Percentiles rank a stretch among this genome's conserved stretches.
Conservation (phyloP, 192 early-diverging fungal species). For the Irineochytrium annulatum region DNA sequence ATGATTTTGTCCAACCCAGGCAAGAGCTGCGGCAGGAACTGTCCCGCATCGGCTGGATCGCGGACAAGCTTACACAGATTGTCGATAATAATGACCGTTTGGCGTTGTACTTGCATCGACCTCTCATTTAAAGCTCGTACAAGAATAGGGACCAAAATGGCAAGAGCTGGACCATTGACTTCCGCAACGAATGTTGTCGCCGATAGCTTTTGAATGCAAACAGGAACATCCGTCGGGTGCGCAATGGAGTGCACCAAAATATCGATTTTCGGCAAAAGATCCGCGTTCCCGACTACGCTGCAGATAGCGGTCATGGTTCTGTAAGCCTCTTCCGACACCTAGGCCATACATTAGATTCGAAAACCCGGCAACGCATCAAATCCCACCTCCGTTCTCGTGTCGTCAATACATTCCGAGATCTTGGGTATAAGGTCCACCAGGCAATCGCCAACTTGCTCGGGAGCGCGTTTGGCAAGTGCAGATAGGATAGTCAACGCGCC, state of each 20-base stretch:
- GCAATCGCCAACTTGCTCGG: slow-evolving; percentile 35
- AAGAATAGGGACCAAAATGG: slow-evolving; percentile 66
- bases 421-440: slow-evolving; percentile 64
- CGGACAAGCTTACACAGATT: slow-evolving; percentile 81
- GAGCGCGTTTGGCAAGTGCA: slow-evolving; percentile 32
- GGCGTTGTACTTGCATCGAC: slow-evolving; percentile 62
- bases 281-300: slow-evolving; percentile 68
- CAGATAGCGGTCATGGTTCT: slow-evolving; percentile 62
- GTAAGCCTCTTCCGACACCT: slow-evolving; percentile 21
- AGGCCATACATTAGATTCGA: neutral
- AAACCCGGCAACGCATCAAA: neutral
- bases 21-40: slow-evolving; percentile 74
- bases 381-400: slow-evolving; percentile 68
- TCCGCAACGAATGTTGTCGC: slow-evolving; percentile 75
- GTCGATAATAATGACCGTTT: slow-evolving; percentile 70
- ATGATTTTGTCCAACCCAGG: slow-evolving; percentile 69
- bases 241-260: slow-evolving; percentile 71
- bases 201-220: slow-evolving; percentile 65
- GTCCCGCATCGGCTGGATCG: slow-evolving; percentile 67
- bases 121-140: slow-evolving; percentile 58
- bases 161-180: slow-evolving; percentile 66
- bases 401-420: slow-evolving; percentile 70
- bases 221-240: slow-evolving; percentile 68
- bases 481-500: slow-evolving; percentile 34
- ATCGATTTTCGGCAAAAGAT: slow-evolving; percentile 70